A percentile compares a stretch with the other conserved stretches of the same genome.
These are phyloP conservation scores for Petunia hybrid DNA, from an alignment of 305 asterid species.

Conservation along the genomic window DNA sequence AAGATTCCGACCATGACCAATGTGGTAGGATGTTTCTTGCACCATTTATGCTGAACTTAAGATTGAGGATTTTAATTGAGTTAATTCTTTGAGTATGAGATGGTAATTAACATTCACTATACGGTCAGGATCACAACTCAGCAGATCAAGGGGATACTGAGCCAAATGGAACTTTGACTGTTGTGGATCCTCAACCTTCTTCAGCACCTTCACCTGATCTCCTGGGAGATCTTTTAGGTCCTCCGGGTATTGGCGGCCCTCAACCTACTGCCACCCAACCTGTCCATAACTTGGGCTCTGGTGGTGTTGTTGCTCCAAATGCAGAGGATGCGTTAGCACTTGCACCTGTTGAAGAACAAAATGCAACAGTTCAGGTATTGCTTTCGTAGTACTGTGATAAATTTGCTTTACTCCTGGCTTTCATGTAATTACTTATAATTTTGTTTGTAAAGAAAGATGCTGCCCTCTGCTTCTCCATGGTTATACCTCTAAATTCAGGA, in stretches of 20 bases:
- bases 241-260: conserved; percentile 91
- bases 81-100: neutral
- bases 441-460: conserved; percentile 19
- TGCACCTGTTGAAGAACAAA: conserved; percentile 78
- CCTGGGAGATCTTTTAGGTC: conserved; percentile 95
- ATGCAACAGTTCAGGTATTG: conserved; percentile 73
- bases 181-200: conserved; percentile 87
- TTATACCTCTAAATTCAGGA: neutral
- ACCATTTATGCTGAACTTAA: neutral
- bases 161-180: conserved; percentile 79
- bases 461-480: conserved; percentile 14
- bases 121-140: conserved; percentile 58
- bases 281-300: conserved; percentile 54
- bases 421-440: conserved; percentile 15
- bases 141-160: conserved; percentile 62
- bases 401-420: conserved; percentile 16
- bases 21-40: conserved; percentile 55
- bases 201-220: conserved; percentile 80
- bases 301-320: conserved; percentile 49
- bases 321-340: conserved; percentile 77
- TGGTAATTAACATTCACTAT: neutral
- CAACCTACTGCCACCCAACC: conserved; percentile 45
- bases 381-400: neutral
- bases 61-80: neutral
- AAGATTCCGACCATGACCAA: conserved; percentile 72